These are phyloP conservation scores for Penicillium sp. DNA, from an alignment of 2,329 filamentous ascomycete genomes.

Conservation along the genomic window DNA sequence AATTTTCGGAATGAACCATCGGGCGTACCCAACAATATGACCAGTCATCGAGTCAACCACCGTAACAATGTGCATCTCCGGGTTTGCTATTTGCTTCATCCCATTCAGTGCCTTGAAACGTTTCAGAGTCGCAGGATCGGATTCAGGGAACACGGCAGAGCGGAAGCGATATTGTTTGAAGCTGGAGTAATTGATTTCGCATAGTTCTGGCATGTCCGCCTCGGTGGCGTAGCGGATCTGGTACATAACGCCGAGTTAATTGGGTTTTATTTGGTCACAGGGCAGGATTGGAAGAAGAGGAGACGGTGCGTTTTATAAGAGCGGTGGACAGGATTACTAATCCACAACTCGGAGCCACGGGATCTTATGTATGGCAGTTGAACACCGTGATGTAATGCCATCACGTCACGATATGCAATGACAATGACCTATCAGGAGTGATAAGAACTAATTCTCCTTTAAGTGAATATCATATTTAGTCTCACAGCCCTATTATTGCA, in stretches of 20 bases:
- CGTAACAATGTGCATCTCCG: background rate
- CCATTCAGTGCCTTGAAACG: background rate
- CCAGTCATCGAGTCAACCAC: background rate
- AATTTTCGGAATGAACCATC: background rate
- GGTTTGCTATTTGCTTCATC: slow-evolving; percentile 1
- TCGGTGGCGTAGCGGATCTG: background rate
- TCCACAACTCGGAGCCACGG: too few species aligned
- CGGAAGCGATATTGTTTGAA: background rate
- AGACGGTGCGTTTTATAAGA: too few species aligned
- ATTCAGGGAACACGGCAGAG: background rate
- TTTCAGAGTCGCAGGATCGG: background rate
- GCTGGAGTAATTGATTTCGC: slow-evolving; percentile 1
- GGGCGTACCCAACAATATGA: background rate
- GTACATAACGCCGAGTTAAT: background rate
- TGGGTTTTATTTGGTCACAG: too few species aligned
- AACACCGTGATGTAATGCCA: too few species aligned
- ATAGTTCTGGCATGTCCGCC: background rate
- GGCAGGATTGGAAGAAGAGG: too few species aligned
- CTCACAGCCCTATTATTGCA: too few species aligned
- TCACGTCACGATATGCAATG: too few species aligned
- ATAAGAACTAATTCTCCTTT: too few species aligned
- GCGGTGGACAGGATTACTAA: too few species aligned
- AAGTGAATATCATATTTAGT: too few species aligned
- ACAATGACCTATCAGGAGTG: too few species aligned
- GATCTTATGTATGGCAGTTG: too few species aligned